These are phyloP conservation scores for Castanea crenata DNA, from an alignment of 306 rosid genomes.

Conservation along the genomic window DNA sequence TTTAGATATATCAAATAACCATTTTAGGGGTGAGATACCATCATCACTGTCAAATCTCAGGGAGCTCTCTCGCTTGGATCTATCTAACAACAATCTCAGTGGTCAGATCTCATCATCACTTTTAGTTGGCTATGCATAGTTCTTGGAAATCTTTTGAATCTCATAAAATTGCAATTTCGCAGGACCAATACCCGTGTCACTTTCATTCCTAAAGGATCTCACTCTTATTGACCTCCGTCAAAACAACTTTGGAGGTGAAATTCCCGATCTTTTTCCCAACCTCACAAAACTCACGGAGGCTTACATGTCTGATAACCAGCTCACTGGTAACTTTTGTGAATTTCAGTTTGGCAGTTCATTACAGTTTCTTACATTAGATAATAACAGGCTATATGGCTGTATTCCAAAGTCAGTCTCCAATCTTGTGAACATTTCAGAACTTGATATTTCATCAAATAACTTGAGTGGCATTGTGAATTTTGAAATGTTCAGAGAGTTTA, in stretches of 20 bases:
- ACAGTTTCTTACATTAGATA: neutral
- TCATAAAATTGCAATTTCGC: neutral
- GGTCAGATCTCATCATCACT: too few relatives aligned
- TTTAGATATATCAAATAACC: neutral
- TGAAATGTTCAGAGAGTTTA: neutral
- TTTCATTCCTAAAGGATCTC: slow-evolving; percentile 10
- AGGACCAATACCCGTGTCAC: neutral
- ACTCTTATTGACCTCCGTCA: neutral
- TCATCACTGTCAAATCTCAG: too few relatives aligned
- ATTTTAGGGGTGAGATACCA: too few relatives aligned
- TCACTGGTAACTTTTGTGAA: slow-evolving; percentile 1
- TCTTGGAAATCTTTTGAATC: too few relatives aligned
- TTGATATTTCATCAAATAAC: slow-evolving; percentile 1
- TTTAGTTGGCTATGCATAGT: too few relatives aligned
- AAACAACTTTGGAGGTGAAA: neutral
- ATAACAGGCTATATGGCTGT: neutral
- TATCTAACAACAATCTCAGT: too few relatives aligned
- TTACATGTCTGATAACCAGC: too few relatives aligned
- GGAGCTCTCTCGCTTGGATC: too few relatives aligned
- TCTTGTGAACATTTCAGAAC: accelerated
- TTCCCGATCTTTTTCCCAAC: too few relatives aligned
- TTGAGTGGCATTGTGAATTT: slow-evolving; percentile 6
- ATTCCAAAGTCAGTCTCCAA: slow-evolving; percentile 19
- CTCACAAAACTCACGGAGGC: too few relatives aligned
- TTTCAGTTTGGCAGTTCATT: neutral